Base-by-base conservation (phyloP, 305 asterid species). In the Coffea humblotiana region DNA sequence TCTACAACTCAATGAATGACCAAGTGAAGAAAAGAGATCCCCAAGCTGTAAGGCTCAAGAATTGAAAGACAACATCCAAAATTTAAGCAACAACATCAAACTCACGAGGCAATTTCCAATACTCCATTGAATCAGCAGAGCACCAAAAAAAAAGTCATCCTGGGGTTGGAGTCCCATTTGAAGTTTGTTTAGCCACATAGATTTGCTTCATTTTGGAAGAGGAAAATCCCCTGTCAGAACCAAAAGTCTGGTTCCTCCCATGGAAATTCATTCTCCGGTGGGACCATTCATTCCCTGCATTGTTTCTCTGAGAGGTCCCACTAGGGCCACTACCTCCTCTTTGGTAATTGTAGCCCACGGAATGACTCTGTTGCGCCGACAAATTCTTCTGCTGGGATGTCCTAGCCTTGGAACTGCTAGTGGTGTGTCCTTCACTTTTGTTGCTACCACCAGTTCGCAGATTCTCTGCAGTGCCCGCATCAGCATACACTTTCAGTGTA, bases 161-260 rank as follows among this genome's bases (percentile, higher is more conserved):
- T 16, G 79, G 79, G 37, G 88, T 83, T 43, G 91, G 72, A 83
- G 87, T 84, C 71, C 87, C 93, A 72, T 78, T 86, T 21, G 86
- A 48, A 75, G 89, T 81, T 83, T 93, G 98, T 85, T 94, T 96
- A 40, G 97, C 97, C 74, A 96, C 99, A 61, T 96, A 94, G 81
- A 96, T 88, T 85, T 94, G 99, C 82, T 92, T 94, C 86, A 92
- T 82, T 90, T 91, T 96, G 15, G 91, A 70, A 70, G 91, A 63
- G 19, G 92, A 86, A 73, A 87, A 89, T 27, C 89, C 91, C 87
- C 83, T 91, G 23, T 91, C 95, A 68, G 77, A 85, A 63, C 92
- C 89, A 52, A 80, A 70, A 29, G 92, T 84, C 66, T 91, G 97
- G 83, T 84, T 88, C 88, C 95, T 88, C 78, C 97, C 97, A 76